phyloP scores from a whole-genome alignment of 306 rosid species.

The Benincasa hispida region DNA sequence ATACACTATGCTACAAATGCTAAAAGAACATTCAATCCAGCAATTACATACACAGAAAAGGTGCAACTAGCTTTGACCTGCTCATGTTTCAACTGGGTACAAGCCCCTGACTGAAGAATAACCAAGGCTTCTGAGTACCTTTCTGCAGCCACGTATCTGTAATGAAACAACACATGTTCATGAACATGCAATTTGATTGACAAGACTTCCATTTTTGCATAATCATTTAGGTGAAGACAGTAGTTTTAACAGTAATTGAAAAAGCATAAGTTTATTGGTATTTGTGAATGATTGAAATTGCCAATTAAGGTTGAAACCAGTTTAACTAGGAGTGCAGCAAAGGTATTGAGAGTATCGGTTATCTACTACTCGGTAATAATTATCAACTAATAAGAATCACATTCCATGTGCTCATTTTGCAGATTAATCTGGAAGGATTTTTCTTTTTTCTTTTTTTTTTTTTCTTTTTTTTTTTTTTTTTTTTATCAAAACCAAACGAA shows the following conservation, averaged over 20 bases:
- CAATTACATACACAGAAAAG: constrained; percentile 3
- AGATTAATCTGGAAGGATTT: neutral
- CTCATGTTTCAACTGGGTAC: constrained; percentile 56
- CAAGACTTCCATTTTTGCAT: neutral
- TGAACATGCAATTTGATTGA: neutral
- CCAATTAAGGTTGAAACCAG: neutral
- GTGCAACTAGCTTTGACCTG: constrained; percentile 42
- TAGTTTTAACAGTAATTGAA: neutral
- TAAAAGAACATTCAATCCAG: neutral
- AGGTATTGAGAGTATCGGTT: neutral
- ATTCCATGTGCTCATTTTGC: neutral
- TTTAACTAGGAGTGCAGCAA: neutral
- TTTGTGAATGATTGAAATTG: neutral
- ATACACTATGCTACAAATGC: neutral
- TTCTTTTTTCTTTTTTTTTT: no score
- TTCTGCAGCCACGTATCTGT: constrained; percentile 68
- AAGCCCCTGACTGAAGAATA: constrained; percentile 75
- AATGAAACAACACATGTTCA: constrained; percentile 21
- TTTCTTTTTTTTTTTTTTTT: no score
- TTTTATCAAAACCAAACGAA: neutral
- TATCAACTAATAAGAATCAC: neutral
- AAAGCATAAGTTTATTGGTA: neutral
- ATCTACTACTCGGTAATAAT: neutral
- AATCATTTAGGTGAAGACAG: neutral
- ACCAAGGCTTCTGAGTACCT: constrained; percentile 76